These are phyloP conservation scores for Clonostachys sp. DNA, from an alignment of 2,329 filamentous ascomycete species.

Conservation along the genomic window DNA sequence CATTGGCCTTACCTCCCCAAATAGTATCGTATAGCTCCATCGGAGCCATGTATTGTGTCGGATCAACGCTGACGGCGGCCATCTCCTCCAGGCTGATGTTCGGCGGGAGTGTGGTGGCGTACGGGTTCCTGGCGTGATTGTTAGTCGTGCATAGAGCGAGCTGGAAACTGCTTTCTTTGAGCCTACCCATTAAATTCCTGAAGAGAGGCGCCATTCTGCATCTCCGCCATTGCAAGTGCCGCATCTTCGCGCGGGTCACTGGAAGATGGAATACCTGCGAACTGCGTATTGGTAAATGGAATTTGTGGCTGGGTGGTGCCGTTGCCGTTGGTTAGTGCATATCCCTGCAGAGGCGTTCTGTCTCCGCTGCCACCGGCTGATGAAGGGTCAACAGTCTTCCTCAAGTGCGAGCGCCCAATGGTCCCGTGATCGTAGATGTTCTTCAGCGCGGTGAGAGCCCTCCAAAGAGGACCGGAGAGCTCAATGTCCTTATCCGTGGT, in stretches of 20 bases:
- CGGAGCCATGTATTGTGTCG: slow-evolving; percentile 56
- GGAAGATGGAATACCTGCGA: slow-evolving; percentile 14
- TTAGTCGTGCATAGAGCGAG: neutral
- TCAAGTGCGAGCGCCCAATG: slow-evolving; percentile 44
- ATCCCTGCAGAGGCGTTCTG: slow-evolving; percentile 28
- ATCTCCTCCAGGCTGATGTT: slow-evolving; percentile 37
- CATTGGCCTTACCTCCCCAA: slow-evolving; percentile 53
- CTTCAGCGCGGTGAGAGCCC: slow-evolving; percentile 55
- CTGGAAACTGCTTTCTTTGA: too few species aligned
- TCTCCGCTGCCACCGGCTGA: slow-evolving; percentile 39
- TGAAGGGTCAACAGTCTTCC: slow-evolving; percentile 38
- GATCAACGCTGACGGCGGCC: slow-evolving; percentile 45
- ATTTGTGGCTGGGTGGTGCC: slow-evolving; percentile 1
- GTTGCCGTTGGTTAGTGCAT: neutral
- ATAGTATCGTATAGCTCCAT: slow-evolving; percentile 67
- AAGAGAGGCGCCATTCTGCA: slow-evolving; percentile 48
- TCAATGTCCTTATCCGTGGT: slow-evolving; percentile 57
- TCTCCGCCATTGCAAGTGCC: slow-evolving; percentile 59
- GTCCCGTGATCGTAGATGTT: slow-evolving; percentile 65
- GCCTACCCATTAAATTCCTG: slow-evolving; percentile 37
- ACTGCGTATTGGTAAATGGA: slow-evolving; percentile 14
- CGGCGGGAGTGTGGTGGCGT: slow-evolving; percentile 18
- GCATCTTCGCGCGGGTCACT: slow-evolving; percentile 56
- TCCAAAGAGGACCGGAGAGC: slow-evolving; percentile 55
- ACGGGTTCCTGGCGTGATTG: slow-evolving; percentile 22